Conservation (phyloP, 768 basidiomycete genomes). For the Termitomyces sp. region DNA sequence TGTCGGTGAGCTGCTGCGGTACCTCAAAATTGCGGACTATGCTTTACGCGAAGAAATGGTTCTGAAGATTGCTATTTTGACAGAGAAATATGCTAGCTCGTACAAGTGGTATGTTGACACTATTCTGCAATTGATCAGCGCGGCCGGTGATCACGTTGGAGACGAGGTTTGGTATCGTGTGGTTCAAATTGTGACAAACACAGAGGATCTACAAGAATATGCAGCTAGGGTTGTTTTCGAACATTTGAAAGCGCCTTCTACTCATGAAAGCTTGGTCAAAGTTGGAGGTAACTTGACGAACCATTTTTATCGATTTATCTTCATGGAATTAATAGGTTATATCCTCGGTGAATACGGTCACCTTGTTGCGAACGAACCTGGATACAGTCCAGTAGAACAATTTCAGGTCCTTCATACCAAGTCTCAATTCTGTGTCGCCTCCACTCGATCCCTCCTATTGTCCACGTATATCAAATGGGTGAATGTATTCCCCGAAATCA, state of each 20-base stretch:
- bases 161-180: conserved; percentile 99
- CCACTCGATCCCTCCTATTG: conserved; percentile 87
- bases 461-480: conserved; percentile 99
- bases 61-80: conserved; percentile 94
- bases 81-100: conserved; percentile 97
- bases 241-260: conserved; percentile 77
- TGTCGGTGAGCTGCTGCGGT: conserved; percentile 91
- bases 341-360: conserved; percentile 98
- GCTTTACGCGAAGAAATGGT: conserved; percentile 98
- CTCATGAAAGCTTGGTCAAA: conserved; percentile 93
- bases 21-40: conserved; percentile 95
- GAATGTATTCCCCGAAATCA: conserved; percentile 99
- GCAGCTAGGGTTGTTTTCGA: conserved; percentile 91
- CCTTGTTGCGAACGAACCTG: conserved; percentile 90
- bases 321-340: conserved; percentile 54
- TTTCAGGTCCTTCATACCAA: conserved; percentile 91
- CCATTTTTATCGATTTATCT: not conserved
- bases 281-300: conserved; percentile 66
- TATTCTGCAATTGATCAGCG: conserved; percentile 90
- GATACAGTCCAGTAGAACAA: conserved; percentile 92
- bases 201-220: conserved; percentile 95
- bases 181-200: conserved; percentile 97
- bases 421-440: conserved; percentile 88
- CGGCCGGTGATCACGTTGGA: conserved; percentile 97
- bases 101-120: conserved; percentile 99